A percentile compares a stretch with the other conserved stretches of the same genome.
Conservation (phyloP, 768 basidiomycete genomes). For the Podaxis carcinomalis region DNA sequence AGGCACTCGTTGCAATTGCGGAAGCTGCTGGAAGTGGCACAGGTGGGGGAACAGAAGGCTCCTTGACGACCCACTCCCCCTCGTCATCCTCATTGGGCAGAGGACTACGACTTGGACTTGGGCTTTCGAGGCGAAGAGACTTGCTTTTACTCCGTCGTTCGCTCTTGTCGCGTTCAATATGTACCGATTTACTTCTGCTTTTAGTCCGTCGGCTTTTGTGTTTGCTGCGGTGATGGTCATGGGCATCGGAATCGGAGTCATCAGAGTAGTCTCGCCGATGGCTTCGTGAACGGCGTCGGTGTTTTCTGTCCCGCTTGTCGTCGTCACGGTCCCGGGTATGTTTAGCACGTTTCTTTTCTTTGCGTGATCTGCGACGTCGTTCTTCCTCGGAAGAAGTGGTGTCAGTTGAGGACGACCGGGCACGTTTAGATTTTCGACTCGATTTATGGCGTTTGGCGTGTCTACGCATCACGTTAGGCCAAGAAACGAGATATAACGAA, state of each 20-base stretch:
- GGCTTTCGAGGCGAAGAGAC: conserved; percentile 15
- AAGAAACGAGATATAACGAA: conserved; percentile 30
- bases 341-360: conserved; percentile 55
- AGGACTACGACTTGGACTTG: conserved; percentile 27
- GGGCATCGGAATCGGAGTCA: conserved; percentile 35
- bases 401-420: conserved; percentile 47
- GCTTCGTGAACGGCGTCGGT: conserved; percentile 18
- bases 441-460: conserved; percentile 43
- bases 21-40: conserved; percentile 12
- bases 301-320: conserved; percentile 32
- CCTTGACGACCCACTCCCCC: conserved; percentile 9
- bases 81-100: conserved; percentile 31
- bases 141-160: conserved; percentile 3
- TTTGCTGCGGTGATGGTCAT: conserved; percentile 24
- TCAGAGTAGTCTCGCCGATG: conserved; percentile 14
- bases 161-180: not conserved
- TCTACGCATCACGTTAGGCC: conserved; percentile 27
- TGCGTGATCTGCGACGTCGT: conserved; percentile 51
- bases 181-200: not conserved
- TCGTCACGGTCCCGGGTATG: conserved; percentile 40
- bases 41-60: conserved; percentile 4
- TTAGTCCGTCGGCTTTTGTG: conserved; percentile 22
- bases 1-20: not conserved
- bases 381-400: conserved; percentile 56
- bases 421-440: conserved; percentile 59